Conservation (phyloP, 768 basidiomycete genomes). For the Auriscalpium microsporum region DNA sequence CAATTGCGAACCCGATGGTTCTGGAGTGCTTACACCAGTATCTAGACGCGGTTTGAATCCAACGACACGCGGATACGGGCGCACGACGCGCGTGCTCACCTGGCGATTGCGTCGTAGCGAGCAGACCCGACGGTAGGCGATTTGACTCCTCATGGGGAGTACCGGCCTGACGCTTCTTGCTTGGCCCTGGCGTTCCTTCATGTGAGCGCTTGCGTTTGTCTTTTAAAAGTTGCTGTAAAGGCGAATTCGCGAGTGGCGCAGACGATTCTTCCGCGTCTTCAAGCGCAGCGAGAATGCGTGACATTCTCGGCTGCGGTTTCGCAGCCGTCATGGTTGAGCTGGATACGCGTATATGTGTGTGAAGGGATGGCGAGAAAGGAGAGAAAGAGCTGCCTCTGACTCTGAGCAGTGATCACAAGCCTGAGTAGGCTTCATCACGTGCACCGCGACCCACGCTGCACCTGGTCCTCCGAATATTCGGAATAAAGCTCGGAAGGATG, state of each 20-base stretch:
- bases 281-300: constrained; percentile 14
- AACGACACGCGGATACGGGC: neutral
- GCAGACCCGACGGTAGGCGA: constrained; percentile 7
- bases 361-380: too few species aligned
- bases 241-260: neutral
- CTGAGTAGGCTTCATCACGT: too few species aligned
- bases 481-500: too few species aligned
- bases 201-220: constrained; percentile 8
- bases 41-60: neutral
- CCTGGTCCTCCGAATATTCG: too few species aligned
- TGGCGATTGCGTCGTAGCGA: constrained; percentile 6
- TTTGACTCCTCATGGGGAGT: neutral
- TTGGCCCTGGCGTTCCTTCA: neutral
- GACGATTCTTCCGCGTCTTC: neutral
- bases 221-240: neutral
- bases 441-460: too few species aligned
- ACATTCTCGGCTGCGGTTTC: constrained; percentile 3
- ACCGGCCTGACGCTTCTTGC: constrained; percentile 8
- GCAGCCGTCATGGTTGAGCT: too few species aligned
- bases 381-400: too few species aligned
- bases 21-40: neutral
- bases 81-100: neutral
- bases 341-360: too few species aligned
- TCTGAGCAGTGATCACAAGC: too few species aligned
- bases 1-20: neutral